Evolutionary conservation across 345 rosid species (phyloP).

Genomic region (Cardamine occulta): DNA sequence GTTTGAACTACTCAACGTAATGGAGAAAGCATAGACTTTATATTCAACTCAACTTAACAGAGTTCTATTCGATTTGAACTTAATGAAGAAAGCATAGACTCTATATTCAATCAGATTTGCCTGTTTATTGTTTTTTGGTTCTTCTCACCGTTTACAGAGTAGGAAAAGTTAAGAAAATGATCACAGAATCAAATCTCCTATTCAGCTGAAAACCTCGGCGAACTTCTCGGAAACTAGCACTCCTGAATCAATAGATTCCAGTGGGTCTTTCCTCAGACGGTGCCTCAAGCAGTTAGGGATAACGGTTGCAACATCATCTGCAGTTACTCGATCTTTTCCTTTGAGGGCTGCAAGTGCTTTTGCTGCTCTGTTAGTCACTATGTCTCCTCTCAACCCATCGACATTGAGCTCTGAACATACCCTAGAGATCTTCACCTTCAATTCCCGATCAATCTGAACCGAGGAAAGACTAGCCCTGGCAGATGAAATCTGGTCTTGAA

Average conservation of each 20-base stretch:
- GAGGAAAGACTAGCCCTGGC: slow-evolving; percentile 70
- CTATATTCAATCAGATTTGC: slow-evolving; percentile 32
- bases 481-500: slow-evolving; percentile 69
- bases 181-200: background rate
- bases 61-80: background rate
- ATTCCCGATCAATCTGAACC: slow-evolving; percentile 80
- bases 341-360: slow-evolving; percentile 91
- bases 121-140: slow-evolving; percentile 25
- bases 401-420: slow-evolving; percentile 95
- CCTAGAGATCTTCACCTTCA: slow-evolving; percentile 92
- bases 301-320: slow-evolving; percentile 96
- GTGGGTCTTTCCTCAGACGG: slow-evolving; percentile 92
- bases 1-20: slow-evolving; percentile 30
- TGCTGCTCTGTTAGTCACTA: slow-evolving; percentile 94
- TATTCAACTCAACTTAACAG: slow-evolving; percentile 11
- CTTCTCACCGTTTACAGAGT: slow-evolving; percentile 41
- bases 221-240: slow-evolving; percentile 85
- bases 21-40: slow-evolving; percentile 2
- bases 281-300: slow-evolving; percentile 97
- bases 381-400: slow-evolving; percentile 94
- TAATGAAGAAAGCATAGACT: slow-evolving; percentile 8
- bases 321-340: slow-evolving; percentile 74
- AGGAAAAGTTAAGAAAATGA: slow-evolving; percentile 13
- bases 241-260: slow-evolving; percentile 96
- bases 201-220: slow-evolving; percentile 85